Percentiles rank a stretch among this genome's conserved stretches.
Evolutionary conservation across 257 asterid species (phyloP).

Genomic region (Pogostemon cablin): DNA sequence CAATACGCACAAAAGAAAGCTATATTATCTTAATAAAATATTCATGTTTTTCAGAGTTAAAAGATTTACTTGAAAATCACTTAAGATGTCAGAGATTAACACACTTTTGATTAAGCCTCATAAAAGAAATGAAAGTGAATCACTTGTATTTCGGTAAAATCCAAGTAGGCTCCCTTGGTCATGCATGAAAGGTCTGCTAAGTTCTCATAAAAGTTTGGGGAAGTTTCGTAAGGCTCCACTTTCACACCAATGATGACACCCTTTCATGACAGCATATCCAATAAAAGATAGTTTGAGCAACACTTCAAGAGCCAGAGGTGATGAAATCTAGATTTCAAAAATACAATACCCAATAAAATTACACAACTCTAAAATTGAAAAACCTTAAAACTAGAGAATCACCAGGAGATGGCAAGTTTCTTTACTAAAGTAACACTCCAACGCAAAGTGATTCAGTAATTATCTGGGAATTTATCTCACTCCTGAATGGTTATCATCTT

Average conservation of each 20-base stretch:
- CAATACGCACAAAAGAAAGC: slow-evolving; percentile 29
- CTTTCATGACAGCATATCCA: slow-evolving; percentile 8
- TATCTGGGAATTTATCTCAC: slow-evolving; percentile 8
- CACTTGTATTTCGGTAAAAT: slow-evolving; percentile 9
- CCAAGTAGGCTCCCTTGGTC: slow-evolving; percentile 15
- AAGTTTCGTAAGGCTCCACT: slow-evolving; percentile 22
- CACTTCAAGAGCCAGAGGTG: slow-evolving; percentile 14
- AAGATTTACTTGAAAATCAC: slow-evolving; percentile 14
- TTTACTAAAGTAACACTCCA: slow-evolving; percentile 20
- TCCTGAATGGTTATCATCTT: slow-evolving; percentile 6
- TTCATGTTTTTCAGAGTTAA: slow-evolving; percentile 2
- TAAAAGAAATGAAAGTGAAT: slow-evolving; percentile 27
- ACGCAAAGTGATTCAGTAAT: slow-evolving; percentile 14
- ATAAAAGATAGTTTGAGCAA: background rate
- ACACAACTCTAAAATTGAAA: background rate
- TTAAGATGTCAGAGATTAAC: slow-evolving; percentile 22
- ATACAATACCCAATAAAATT: slow-evolving; percentile 4
- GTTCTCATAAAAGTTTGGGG: background rate
- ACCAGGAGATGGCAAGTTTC: slow-evolving; percentile 16
- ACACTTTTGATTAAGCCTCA: slow-evolving; percentile 9
- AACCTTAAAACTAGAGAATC: slow-evolving; percentile 7
- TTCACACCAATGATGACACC: background rate
- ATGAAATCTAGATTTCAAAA: background rate
- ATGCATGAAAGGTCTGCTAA: slow-evolving; percentile 15
- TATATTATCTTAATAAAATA: slow-evolving; percentile 7